phyloP scores from a whole-genome alignment of 495 filamentous ascomycete species.

The Hypomontagnella submonticulosa region DNA sequence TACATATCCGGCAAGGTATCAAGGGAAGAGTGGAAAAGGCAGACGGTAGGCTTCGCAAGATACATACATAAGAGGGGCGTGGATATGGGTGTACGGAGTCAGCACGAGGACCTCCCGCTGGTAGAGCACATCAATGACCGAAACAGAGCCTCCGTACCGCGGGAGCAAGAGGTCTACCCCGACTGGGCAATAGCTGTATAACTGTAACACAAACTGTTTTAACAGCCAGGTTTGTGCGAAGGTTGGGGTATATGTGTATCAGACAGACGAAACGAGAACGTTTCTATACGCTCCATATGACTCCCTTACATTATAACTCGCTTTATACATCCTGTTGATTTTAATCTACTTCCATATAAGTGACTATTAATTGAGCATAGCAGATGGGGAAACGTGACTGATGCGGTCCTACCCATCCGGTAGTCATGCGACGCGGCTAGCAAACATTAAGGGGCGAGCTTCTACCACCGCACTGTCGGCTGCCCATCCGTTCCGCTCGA shows the following conservation, averaged over 20 bases:
- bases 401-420: too few relatives aligned
- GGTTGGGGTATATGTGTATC: too few relatives aligned
- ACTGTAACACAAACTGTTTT: neutral
- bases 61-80: conserved; percentile 57
- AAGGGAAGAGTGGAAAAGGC: conserved; percentile 54
- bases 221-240: neutral
- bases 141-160: conserved; percentile 47
- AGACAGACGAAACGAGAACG: too few relatives aligned
- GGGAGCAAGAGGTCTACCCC: conserved; percentile 47
- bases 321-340: too few relatives aligned
- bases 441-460: neutral
- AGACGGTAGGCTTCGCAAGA: conserved; percentile 59
- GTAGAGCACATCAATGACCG: conserved; percentile 52
- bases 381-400: too few relatives aligned
- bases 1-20: conserved; percentile 55
- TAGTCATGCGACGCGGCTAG: neutral
- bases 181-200: conserved; percentile 48
- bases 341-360: too few relatives aligned
- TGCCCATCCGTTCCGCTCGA: conserved; percentile 3
- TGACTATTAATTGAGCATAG: too few relatives aligned
- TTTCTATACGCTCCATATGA: too few relatives aligned
- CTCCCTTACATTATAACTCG: too few relatives aligned
- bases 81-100: conserved; percentile 60
- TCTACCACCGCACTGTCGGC: conserved; percentile 36
- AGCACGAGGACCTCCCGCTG: conserved; percentile 53